Percentiles rank a stretch among this genome's conserved stretches.
Evolutionary conservation across 2,329 filamentous ascomycete species (phyloP).

Genomic region (Parafenestella ontariensis): DNA sequence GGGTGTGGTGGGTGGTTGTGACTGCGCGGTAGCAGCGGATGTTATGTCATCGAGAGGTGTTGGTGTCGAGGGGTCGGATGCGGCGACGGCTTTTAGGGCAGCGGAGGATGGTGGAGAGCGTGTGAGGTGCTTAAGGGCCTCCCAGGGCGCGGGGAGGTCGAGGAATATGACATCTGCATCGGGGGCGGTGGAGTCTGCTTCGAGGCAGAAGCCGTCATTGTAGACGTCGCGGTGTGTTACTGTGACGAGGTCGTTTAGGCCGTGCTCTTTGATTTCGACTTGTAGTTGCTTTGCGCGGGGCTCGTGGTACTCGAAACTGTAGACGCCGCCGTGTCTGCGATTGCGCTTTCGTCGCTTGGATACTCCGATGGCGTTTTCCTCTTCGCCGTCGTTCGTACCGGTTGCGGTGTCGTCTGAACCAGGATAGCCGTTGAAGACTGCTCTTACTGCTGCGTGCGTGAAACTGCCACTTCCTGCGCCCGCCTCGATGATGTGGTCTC

Average conservation of each 20-base stretch:
- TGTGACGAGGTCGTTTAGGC: slow-evolving; percentile 69
- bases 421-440: slow-evolving; percentile 76
- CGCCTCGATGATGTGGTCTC: slow-evolving; percentile 77
- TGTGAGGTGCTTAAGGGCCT: slow-evolving; percentile 77
- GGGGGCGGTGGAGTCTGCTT: slow-evolving; percentile 27
- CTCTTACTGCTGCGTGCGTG: slow-evolving; percentile 77
- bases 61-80: slow-evolving; percentile 44
- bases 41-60: slow-evolving; percentile 41
- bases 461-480: slow-evolving; percentile 85
- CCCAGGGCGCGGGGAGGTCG: slow-evolving; percentile 82
- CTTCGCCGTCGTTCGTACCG: slow-evolving; percentile 23
- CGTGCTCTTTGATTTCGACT: slow-evolving; percentile 73
- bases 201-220: slow-evolving; percentile 72
- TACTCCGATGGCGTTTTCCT: slow-evolving; percentile 41
- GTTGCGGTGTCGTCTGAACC: slow-evolving; percentile 27
- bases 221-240: slow-evolving; percentile 84
- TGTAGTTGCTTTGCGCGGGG: slow-evolving; percentile 73
- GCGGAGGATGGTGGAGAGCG: slow-evolving; percentile 52
- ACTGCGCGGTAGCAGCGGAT: not conserved
- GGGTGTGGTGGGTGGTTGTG: slow-evolving; percentile 11
- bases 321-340: slow-evolving; percentile 69
- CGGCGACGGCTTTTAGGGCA: slow-evolving; percentile 30
- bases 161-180: slow-evolving; percentile 75
- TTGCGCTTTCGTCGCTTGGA: slow-evolving; percentile 40
- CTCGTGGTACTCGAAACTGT: slow-evolving; percentile 83